These are phyloP conservation scores for Filobasidium wieringae DNA, from an alignment of 768 basidiomycete genomes.

Conservation along the genomic window DNA sequence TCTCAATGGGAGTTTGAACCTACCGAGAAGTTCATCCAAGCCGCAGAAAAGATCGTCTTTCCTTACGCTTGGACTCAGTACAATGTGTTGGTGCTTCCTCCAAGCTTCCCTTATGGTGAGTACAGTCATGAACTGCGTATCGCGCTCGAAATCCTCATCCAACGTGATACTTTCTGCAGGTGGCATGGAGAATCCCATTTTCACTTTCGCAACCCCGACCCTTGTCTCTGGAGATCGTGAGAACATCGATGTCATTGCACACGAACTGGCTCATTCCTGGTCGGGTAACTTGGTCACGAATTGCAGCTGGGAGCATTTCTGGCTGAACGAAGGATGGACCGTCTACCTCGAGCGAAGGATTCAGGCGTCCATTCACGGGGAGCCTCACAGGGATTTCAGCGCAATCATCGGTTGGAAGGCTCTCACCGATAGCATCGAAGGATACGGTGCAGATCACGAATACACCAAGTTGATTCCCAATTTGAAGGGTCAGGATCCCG, in stretches of 20 bases:
- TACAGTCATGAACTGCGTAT: slow-evolving; percentile 1
- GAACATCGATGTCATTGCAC: slow-evolving; percentile 73
- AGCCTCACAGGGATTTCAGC: slow-evolving; percentile 62
- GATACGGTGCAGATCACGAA: slow-evolving; percentile 48
- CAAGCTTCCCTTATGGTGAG: slow-evolving; percentile 3
- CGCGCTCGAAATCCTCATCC: slow-evolving; percentile 2
- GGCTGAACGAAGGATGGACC: slow-evolving; percentile 61
- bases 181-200: slow-evolving; percentile 72
- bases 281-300: slow-evolving; percentile 61
- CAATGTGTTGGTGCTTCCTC: slow-evolving; percentile 19
- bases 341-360: slow-evolving; percentile 82
- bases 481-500: slow-evolving; percentile 53
- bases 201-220: slow-evolving; percentile 80
- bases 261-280: slow-evolving; percentile 74
- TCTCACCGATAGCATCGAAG: slow-evolving; percentile 57
- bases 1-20: too few species aligned
- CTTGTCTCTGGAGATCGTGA: slow-evolving; percentile 76
- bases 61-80: slow-evolving; percentile 79
- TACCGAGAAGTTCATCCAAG: too few species aligned
- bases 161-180: slow-evolving; percentile 28
- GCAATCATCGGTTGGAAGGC: slow-evolving; percentile 55
- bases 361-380: slow-evolving; percentile 55
- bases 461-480: slow-evolving; percentile 71
- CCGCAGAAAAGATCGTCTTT: too few species aligned
- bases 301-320: slow-evolving; percentile 40